phyloP scores from a whole-genome alignment of 768 basidiomycete species.

The Tricholomella constricta region DNA sequence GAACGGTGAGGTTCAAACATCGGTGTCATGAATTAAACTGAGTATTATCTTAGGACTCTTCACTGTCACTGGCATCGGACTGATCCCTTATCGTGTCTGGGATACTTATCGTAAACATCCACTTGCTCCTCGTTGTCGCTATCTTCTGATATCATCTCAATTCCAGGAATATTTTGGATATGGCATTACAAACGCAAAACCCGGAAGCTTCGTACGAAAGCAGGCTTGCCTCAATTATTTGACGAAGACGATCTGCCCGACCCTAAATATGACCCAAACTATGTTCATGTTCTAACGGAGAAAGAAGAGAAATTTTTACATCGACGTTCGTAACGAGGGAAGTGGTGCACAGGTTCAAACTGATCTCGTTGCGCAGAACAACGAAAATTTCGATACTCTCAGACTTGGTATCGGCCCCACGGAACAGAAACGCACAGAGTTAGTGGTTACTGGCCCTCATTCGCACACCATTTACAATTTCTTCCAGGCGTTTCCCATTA shows the following conservation, averaged over 20 bases:
- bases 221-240: constrained; percentile 66
- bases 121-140: neutral
- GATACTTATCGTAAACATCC: constrained; percentile 71
- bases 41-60: constrained; percentile 56
- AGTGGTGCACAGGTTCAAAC: neutral
- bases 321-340: constrained; percentile 50
- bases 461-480: neutral
- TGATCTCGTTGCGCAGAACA: constrained; percentile 49
- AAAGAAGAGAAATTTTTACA: constrained; percentile 65
- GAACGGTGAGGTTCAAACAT: constrained; percentile 52
- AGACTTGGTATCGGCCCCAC: constrained; percentile 88
- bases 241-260: constrained; percentile 84
- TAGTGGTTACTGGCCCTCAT: constrained; percentile 19
- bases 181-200: constrained; percentile 72
- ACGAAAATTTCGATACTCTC: constrained; percentile 63
- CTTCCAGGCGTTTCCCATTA: constrained; percentile 69
- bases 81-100: constrained; percentile 73
- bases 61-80: constrained; percentile 76
- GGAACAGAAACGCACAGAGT: constrained; percentile 80
- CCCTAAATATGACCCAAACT: constrained; percentile 68
- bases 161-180: constrained; percentile 67
- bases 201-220: constrained; percentile 55
- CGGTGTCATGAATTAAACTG: neutral
- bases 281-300: constrained; percentile 69
- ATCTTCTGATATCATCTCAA: neutral